A percentile compares a stretch with the other conserved stretches of the same genome.
phyloP scores from a whole-genome alignment of 306 rosid species.

The Lathyrus oleraceus region DNA sequence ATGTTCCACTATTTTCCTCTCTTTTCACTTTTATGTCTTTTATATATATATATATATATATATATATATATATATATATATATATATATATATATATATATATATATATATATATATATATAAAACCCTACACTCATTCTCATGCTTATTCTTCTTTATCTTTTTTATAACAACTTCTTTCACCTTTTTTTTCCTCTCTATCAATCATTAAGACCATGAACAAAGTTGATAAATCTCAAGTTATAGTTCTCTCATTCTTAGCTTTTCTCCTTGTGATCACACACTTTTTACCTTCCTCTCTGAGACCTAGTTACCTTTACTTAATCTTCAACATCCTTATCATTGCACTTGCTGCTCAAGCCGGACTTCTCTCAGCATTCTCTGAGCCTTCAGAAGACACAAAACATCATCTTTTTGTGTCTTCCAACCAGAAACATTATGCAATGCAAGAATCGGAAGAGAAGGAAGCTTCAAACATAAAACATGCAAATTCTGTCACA shows the following conservation, averaged over 20 bases:
- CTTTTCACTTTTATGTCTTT: slow-evolving; percentile 7
- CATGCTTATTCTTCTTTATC: slow-evolving; percentile 12
- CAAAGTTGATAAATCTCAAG: slow-evolving; percentile 54
- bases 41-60: not conserved
- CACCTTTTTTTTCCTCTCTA: slow-evolving; percentile 10
- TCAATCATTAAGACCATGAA: slow-evolving; percentile 43
- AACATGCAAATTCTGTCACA: not conserved
- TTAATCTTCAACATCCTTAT: slow-evolving; percentile 65
- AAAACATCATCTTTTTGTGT: slow-evolving; percentile 24
- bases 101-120: slow-evolving; percentile 42
- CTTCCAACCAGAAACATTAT: slow-evolving; percentile 15
- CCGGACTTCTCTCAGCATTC: slow-evolving; percentile 64
- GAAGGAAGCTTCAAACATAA: not conserved
- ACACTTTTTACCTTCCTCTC: slow-evolving; percentile 65
- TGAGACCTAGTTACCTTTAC: slow-evolving; percentile 59
- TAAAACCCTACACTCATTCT: slow-evolving; percentile 29
- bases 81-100: too few species aligned
- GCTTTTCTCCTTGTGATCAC: slow-evolving; percentile 60
- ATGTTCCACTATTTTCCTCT: not conserved
- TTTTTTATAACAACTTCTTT: slow-evolving; percentile 12
- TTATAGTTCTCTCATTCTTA: slow-evolving; percentile 49
- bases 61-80: slow-evolving; percentile 43
- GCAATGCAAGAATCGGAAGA: slow-evolving; percentile 26
- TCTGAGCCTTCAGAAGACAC: slow-evolving; percentile 50
- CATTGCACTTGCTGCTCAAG: slow-evolving; percentile 71